phyloP scores from a whole-genome alignment of 495 filamentous ascomycete genomes.

The Podospora australis region DNA sequence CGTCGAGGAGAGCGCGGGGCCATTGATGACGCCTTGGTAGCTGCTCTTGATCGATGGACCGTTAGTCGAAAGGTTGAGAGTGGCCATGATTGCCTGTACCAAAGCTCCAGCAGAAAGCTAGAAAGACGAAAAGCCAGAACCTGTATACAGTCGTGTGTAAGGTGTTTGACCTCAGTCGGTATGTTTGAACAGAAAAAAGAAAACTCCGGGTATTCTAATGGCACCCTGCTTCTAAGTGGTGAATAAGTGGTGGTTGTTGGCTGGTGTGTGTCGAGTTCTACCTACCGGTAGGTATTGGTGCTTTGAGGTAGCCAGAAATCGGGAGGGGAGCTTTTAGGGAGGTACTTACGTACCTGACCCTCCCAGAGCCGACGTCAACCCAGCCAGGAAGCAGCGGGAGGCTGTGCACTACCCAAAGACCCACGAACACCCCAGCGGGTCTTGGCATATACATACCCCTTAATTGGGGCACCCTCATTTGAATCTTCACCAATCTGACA shows the following conservation, averaged over 20 bases:
- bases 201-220: background rate
- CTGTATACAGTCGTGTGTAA: too few relatives aligned
- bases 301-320: background rate
- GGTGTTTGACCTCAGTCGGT: background rate
- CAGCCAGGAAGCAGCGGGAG: too few relatives aligned
- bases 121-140: background rate
- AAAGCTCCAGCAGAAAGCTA: background rate
- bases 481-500: too few relatives aligned
- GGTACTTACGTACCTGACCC: too few relatives aligned
- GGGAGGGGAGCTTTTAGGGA: conserved; percentile 7
- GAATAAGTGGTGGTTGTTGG: background rate
- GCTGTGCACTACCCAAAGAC: conserved; percentile 9
- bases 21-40: conserved; percentile 82
- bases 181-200: background rate
- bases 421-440: background rate
- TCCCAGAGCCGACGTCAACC: conserved; percentile 11
- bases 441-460: conserved; percentile 7
- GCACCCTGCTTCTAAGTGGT: background rate
- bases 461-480: background rate
- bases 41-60: conserved; percentile 87
- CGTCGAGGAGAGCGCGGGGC: conserved; percentile 54
- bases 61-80: conserved; percentile 85
- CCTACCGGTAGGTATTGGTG: background rate
- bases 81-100: conserved; percentile 61
- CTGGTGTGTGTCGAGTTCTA: background rate